These are phyloP conservation scores for Rubia yunnanensis DNA, from an alignment of 257 asterid species.

Conservation along the genomic window DNA sequence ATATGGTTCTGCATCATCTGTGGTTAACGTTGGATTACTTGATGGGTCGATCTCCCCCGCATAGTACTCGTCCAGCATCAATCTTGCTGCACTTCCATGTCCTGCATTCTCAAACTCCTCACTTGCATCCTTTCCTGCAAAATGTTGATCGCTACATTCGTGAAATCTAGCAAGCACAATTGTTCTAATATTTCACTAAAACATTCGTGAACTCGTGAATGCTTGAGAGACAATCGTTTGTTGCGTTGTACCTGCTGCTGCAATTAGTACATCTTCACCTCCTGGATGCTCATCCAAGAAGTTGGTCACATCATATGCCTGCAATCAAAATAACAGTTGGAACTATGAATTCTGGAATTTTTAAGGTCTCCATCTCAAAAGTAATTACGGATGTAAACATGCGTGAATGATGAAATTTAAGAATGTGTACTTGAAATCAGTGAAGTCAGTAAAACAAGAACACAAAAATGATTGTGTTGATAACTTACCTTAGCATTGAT, in stretches of 20 bases:
- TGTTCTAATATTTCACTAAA: background rate
- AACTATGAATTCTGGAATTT: no score
- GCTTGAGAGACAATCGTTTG: no score
- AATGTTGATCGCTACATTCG: no score
- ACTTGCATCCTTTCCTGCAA: constrained; percentile 59
- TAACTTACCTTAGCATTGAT: constrained; percentile 50
- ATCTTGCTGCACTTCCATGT: constrained; percentile 71
- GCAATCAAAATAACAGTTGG: background rate
- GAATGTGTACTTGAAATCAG: background rate
- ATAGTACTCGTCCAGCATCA: constrained; percentile 72
- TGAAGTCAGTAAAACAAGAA: background rate
- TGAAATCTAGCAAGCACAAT: background rate
- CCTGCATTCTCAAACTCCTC: constrained; percentile 74
- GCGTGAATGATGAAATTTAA: background rate
- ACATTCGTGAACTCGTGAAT: no score
- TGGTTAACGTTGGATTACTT: constrained; percentile 4
- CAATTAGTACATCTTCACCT: constrained; percentile 53
- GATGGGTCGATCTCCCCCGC: constrained; percentile 48
- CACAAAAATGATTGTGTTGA: background rate
- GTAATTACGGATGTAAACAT: no score
- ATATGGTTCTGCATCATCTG: background rate
- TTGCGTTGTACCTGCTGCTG: constrained; percentile 43
- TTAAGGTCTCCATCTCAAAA: no score
- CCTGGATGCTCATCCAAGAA: constrained; percentile 74
- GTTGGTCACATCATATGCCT: constrained; percentile 57